These are phyloP conservation scores for Populus trichocarpa DNA, from an alignment of 441 rosid genomes.

Conservation along the genomic window DNA sequence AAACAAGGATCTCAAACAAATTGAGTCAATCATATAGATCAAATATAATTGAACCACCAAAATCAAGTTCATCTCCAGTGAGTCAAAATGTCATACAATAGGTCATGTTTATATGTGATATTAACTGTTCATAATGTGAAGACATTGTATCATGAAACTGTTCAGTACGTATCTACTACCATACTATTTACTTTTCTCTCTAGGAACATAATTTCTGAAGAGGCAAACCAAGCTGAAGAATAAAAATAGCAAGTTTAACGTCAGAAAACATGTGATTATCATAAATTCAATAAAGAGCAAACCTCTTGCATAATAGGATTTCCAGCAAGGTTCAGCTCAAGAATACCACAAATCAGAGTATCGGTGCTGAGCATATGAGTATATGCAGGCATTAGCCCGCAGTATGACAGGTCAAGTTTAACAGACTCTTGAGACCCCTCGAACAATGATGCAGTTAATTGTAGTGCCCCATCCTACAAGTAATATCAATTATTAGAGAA, in stretches of 20 bases:
- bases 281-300: conserved; percentile 20
- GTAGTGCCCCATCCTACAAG: conserved; percentile 70
- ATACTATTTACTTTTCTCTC: background rate
- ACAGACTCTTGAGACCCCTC: conserved; percentile 53
- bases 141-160: background rate
- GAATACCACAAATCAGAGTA: conserved; percentile 43
- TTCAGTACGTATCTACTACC: background rate
- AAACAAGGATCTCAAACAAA: background rate
- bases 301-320: conserved; percentile 76
- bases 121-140: background rate
- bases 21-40: background rate
- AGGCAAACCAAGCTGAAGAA: background rate
- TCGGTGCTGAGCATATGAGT: conserved; percentile 37
- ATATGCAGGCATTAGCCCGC: conserved; percentile 53
- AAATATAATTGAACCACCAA: background rate
- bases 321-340: conserved; percentile 79
- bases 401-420: conserved; percentile 78
- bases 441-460: conserved; percentile 57
- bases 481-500: background rate
- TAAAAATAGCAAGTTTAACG: background rate
- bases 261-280: background rate
- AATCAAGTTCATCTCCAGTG: background rate
- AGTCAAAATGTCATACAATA: background rate
- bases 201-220: background rate
- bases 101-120: background rate